Evolutionary conservation across 75 land plant genomes (phyloP), one percentile per base, ranked within the genome.

Genomic region (Cunninghamia lanceolata): DNA sequence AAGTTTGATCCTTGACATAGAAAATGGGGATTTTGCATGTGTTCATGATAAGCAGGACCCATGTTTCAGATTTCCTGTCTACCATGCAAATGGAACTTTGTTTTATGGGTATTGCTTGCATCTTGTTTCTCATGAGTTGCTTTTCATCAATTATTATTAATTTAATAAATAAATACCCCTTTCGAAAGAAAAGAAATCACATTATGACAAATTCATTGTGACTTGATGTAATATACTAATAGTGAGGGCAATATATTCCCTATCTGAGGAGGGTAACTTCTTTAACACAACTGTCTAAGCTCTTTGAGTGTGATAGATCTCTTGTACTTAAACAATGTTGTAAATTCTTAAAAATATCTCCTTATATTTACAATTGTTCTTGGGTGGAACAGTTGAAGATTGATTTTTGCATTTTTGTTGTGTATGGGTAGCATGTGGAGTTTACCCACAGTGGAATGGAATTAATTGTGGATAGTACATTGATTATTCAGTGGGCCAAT

Each of bases 1-100:
- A 89, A 87, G 77, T 73, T 87, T 73, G 90, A 89, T 56, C 90
- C 85, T 83, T 89, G 81, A 87, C 10, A 83, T 66, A 28, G 13
- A 8, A 42, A 35, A 76, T 38, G 21, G 39, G 21, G 42, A 19
- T 15, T 16, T 15, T 75, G 16, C 40, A 75, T 34, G 40, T 75
- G 35, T 75, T 75, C 38, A 34, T 76, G 38, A 76, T 76, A 76
- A 35, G 79, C 79, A 38, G 17, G 19, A 2, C 9, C 40, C 19
- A 39, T 36, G 79, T 76, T 36, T 38, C 39, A 76, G 21, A 36
- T 76, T 35, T 13, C 25, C 42, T 34, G 79, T 76, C 14, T 38
- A 38, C 79, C 8, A 38, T 76, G 39, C 39, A 76, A 35, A 15
- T 38, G 79, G 35, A 76, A 38, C 79, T 76, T 38, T 76, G 16